Evolutionary conservation across 352 stramenopile genomes (phyloP).

Genomic region (Phytophthora pisi): DNA sequence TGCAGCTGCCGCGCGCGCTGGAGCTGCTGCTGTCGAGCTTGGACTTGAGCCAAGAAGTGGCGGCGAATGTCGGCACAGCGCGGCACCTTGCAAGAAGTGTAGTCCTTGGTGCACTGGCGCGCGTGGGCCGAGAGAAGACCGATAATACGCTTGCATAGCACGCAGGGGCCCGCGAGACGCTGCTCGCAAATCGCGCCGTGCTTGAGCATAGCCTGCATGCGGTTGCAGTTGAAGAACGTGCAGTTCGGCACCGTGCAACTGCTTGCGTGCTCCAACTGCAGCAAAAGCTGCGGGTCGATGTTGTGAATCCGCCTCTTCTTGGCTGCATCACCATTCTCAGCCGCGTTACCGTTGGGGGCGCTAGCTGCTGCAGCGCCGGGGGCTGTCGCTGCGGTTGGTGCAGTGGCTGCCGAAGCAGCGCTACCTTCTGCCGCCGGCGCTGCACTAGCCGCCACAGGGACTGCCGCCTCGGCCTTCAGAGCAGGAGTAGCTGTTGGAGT

Average conservation of each 20-base stretch:
- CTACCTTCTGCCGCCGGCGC: conserved; percentile 5
- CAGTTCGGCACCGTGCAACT: conserved; percentile 72
- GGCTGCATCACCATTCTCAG: conserved; percentile 72
- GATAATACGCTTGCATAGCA: conserved; percentile 88
- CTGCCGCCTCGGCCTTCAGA: conserved; percentile 12
- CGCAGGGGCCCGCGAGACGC: conserved; percentile 77
- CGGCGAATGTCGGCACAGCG: conserved; percentile 87
- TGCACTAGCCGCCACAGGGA: not conserved
- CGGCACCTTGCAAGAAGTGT: conserved; percentile 79
- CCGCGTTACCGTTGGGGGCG: conserved; percentile 13
- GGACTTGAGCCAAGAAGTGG: conserved; percentile 80
- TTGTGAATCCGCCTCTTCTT: conserved; percentile 93
- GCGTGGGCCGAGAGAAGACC: conserved; percentile 84
- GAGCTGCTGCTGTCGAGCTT: conserved; percentile 75
- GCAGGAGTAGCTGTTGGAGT: conserved; percentile 11
- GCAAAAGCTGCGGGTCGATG: conserved; percentile 85
- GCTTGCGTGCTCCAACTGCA: conserved; percentile 87
- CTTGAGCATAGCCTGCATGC: conserved; percentile 90
- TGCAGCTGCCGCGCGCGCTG: conserved; percentile 47
- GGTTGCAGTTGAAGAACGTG: conserved; percentile 86
- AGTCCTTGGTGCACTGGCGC: conserved; percentile 81
- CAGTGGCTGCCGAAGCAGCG: conserved; percentile 3
- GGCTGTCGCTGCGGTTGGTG: not conserved
- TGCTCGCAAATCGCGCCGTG: conserved; percentile 87
- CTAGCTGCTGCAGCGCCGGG: conserved; percentile 2